Percentiles rank a stretch among this genome's conserved stretches.
phyloP scores from a whole-genome alignment of 148 eudicot genomes.

The Suaeda aralocaspica region DNA sequence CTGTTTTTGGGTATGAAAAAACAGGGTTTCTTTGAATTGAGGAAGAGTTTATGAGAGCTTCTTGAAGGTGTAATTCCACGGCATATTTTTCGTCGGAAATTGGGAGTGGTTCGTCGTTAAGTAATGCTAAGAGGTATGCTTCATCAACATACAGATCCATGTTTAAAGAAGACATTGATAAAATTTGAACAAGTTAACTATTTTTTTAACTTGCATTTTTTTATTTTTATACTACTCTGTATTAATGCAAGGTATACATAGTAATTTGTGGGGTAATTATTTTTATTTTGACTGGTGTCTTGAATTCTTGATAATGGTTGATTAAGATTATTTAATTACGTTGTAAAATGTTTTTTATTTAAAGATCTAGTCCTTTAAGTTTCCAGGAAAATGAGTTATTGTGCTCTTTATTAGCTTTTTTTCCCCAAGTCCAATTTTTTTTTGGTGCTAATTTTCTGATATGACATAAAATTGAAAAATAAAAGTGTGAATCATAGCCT shows the following conservation, averaged over 20 bases:
- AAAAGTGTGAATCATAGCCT: too few relatives aligned
- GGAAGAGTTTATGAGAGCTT: constrained; percentile 38
- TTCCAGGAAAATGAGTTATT: too few relatives aligned
- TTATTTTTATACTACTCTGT: neutral
- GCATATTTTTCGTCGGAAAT: constrained; percentile 63
- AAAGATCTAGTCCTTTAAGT: too few relatives aligned
- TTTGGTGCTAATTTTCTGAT: too few relatives aligned
- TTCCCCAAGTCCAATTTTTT: too few relatives aligned
- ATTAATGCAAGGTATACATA: too few relatives aligned
- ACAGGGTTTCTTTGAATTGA: neutral
- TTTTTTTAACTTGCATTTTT: neutral
- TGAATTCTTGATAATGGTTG: neutral
- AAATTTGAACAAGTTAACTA: too few relatives aligned
- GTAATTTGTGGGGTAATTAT: neutral
- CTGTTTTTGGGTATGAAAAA: neutral
- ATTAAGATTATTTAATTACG: neutral
- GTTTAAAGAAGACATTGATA: constrained; percentile 19
- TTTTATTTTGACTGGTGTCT: neutral
- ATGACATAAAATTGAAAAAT: too few relatives aligned
- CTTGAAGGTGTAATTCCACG: constrained; percentile 43
- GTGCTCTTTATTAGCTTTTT: too few relatives aligned
- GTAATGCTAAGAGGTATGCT: constrained; percentile 41
- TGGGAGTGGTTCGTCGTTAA: constrained; percentile 38
- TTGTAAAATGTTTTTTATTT: neutral
- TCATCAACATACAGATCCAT: constrained; percentile 37